Conservation (phyloP, 2,329 filamentous ascomycete species). For the Xylaria sp. region DNA sequence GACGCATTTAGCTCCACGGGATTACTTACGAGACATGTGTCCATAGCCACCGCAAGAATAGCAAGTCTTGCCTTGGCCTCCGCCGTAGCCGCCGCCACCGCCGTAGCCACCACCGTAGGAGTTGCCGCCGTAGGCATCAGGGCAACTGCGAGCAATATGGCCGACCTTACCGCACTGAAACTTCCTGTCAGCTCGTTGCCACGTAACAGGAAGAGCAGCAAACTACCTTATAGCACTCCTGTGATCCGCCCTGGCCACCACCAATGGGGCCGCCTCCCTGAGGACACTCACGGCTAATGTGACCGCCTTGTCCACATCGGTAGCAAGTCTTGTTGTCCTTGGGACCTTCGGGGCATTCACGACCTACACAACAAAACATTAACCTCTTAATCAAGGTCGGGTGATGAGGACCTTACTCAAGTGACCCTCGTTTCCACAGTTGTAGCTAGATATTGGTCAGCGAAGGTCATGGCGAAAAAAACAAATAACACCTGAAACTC, state of each 20-base stretch:
- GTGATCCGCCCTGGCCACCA: conserved; percentile 54
- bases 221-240: conserved; percentile 88
- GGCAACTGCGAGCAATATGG: conserved; percentile 94
- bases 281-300: conserved; percentile 90
- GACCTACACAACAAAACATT: conserved; percentile 63
- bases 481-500: conserved; percentile 55
- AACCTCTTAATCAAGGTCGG: conserved; percentile 28
- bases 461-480: neutral
- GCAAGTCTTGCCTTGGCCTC: conserved; percentile 78
- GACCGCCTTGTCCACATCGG: conserved; percentile 82
- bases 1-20: neutral
- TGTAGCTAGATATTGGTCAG: conserved; percentile 50
- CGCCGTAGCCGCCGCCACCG: conserved; percentile 58
- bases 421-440: conserved; percentile 71
- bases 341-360: conserved; percentile 88
- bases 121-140: conserved; percentile 67
- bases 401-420: conserved; percentile 67
- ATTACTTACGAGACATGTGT: conserved; percentile 84
- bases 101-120: conserved; percentile 61
- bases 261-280: conserved; percentile 59
- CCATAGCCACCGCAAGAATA: conserved; percentile 98
- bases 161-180: conserved; percentile 89
- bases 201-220: neutral
- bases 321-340: conserved; percentile 87
- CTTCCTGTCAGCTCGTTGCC: conserved; percentile 14